These are phyloP conservation scores for Mangifera indica DNA, from an alignment of 345 rosid species.

Conservation along the genomic window DNA sequence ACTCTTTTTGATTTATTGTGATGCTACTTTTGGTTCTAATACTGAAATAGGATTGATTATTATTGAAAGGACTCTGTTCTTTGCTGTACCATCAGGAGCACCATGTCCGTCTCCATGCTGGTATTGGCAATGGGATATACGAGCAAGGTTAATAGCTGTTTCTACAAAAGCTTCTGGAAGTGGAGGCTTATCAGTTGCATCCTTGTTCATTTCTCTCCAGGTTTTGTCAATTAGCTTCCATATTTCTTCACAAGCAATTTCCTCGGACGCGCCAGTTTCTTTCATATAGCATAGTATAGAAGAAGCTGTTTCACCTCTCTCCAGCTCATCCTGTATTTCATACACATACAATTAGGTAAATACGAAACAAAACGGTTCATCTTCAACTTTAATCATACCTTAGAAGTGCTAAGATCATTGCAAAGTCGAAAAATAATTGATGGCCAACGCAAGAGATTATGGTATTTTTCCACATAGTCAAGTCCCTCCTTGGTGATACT, in stretches of 20 bases:
- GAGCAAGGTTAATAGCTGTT: conserved; percentile 29
- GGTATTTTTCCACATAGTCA: conserved; percentile 22
- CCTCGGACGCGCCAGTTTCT: conserved; percentile 27
- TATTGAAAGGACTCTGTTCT: conserved; percentile 25
- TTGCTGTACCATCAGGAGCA: conserved; percentile 27
- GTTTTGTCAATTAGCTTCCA: conserved; percentile 21
- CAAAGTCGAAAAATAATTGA: conserved; percentile 38
- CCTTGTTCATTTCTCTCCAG: conserved; percentile 42
- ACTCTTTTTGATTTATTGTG: too few species aligned
- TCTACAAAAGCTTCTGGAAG: conserved; percentile 25
- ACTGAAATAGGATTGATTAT: conserved; percentile 31
- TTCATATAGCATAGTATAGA: conserved; percentile 34
- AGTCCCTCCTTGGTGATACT: conserved; percentile 11
- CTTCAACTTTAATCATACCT: conserved; percentile 18
- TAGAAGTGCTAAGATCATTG: conserved; percentile 42
- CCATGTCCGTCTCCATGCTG: conserved; percentile 47
- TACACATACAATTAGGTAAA: too few species aligned
- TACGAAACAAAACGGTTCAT: background rate
- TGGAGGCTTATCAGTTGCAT: background rate
- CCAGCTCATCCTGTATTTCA: conserved; percentile 19
- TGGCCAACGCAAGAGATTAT: conserved; percentile 35
- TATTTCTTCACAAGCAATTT: conserved; percentile 26
- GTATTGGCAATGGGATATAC: conserved; percentile 31
- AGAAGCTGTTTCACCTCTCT: conserved; percentile 36
- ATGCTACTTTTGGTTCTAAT: background rate